Evolutionary conservation across 805 yeast species (phyloP).

Genomic region (Scheffersomyces spartinae): DNA sequence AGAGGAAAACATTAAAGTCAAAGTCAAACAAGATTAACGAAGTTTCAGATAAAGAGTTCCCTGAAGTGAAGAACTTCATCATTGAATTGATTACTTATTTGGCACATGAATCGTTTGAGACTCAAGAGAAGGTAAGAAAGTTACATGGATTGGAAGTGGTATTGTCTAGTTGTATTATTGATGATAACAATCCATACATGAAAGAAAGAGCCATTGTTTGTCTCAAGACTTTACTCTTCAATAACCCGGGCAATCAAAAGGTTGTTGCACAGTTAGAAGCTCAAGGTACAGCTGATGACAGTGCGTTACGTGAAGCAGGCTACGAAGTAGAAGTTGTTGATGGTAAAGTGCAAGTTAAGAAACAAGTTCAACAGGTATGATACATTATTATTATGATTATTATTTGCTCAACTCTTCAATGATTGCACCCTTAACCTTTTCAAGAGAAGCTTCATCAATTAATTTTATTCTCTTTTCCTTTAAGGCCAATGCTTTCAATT

Average conservation of each 20-base stretch:
- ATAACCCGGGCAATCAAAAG: conserved; percentile 60
- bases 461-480: conserved; percentile 66
- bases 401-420: conserved; percentile 65
- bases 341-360: conserved; percentile 55
- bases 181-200: conserved; percentile 78
- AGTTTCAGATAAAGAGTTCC: conserved; percentile 26
- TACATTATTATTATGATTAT: too few species aligned
- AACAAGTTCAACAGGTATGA: conserved; percentile 4
- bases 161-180: conserved; percentile 74
- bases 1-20: conserved; percentile 18
- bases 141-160: conserved; percentile 60
- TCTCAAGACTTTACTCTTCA: conserved; percentile 51
- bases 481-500: conserved; percentile 58
- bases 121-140: conserved; percentile 60
- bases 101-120: conserved; percentile 35
- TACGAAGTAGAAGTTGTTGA: conserved; percentile 60
- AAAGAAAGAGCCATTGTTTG: conserved; percentile 80
- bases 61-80: conserved; percentile 53
- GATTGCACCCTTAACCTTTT: conserved; percentile 64
- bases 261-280: conserved; percentile 76
- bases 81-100: conserved; percentile 57
- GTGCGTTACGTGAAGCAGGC: conserved; percentile 52
- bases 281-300: conserved; percentile 46
- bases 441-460: conserved; percentile 62
- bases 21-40: conserved; percentile 5